Conservation (phyloP, 352 stramenopile species). For the Pythium rhizo-oryzae region DNA sequence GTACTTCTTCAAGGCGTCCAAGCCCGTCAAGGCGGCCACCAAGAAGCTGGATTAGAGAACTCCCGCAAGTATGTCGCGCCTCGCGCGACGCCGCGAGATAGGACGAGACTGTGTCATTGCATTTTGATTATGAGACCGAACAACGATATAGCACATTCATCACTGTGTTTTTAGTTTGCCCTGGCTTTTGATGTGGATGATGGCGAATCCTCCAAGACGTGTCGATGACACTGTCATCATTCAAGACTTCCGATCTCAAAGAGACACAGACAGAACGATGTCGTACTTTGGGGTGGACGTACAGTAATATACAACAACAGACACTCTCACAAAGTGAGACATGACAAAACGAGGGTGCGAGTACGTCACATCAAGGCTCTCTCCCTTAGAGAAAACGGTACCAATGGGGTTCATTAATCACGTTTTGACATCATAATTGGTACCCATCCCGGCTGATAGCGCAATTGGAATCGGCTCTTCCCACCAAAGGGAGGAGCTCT, state of each 20-base stretch:
- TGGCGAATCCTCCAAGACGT: background rate
- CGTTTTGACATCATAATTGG: background rate
- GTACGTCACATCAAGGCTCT: too few species aligned
- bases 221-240: background rate
- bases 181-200: background rate
- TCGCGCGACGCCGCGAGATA: background rate
- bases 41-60: constrained; percentile 37
- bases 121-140: constrained; percentile 1
- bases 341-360: too few species aligned
- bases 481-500: too few species aligned
- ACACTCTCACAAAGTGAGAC: too few species aligned
- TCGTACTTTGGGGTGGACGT: too few species aligned
- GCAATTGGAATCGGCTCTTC: background rate
- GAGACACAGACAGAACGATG: too few species aligned
- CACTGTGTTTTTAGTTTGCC: too few species aligned
- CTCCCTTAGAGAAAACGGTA: too few species aligned
- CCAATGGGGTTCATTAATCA: background rate
- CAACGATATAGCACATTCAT: too few species aligned
- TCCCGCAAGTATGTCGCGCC: background rate
- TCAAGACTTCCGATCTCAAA: too few species aligned
- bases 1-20: constrained; percentile 61
- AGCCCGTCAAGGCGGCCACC: constrained; percentile 3
- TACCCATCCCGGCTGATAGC: background rate
- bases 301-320: too few species aligned
- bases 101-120: constrained; percentile 5